Base-by-base conservation (phyloP, 306 rosid genomes). In the Hippophae gyantsensis region DNA sequence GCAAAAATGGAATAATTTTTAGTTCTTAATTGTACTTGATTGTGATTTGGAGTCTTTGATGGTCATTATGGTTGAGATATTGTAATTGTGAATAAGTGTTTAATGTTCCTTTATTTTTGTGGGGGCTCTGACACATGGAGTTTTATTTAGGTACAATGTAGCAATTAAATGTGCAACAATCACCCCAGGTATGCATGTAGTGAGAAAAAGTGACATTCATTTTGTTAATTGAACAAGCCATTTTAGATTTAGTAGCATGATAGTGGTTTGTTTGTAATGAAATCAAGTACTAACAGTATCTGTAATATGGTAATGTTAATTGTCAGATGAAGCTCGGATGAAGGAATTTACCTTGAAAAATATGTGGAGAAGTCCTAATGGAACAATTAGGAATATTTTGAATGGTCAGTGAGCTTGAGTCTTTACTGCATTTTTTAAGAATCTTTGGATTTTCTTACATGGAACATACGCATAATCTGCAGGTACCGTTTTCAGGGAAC, bases 291-390 rank as follows among this genome's bases (percentile, higher is more conserved):
- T 42, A 26, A 48, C 56, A 52, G 54, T 69, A 62, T 58, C 48
- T 55, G 61, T 70, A 64, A 60, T 72, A 38, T 51, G 45, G 61
- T 65, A 46, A 42, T 80, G 68, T 8, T 73, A 51, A 52, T 74
- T 69, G 56, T 57, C 94, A 92, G 99, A 92, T 73, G 96, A 88
- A 61, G 96, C 75, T 70, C 96, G 99, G 48, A 74, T 92, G 63
- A 77, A 72, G 85, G 99, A 92, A 76, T 92, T 92, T 70, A 72
- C 18, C 72, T 78, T 92, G 82, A 92, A 84, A 86, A 66, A 69
- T 3, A 92, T 92, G 99, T 92, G 99, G 99, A 92, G 57, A 85
- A 92, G 99, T 82, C 99, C 99, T 67, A 92, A 88, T 70, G 99
- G 99, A 56, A 88, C 96, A 43, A 92, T 92, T 63, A 82, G 99